Evolutionary conservation across 495 filamentous ascomycete species (phyloP).

Genomic region (Penicillium psychrofluorescens): DNA sequence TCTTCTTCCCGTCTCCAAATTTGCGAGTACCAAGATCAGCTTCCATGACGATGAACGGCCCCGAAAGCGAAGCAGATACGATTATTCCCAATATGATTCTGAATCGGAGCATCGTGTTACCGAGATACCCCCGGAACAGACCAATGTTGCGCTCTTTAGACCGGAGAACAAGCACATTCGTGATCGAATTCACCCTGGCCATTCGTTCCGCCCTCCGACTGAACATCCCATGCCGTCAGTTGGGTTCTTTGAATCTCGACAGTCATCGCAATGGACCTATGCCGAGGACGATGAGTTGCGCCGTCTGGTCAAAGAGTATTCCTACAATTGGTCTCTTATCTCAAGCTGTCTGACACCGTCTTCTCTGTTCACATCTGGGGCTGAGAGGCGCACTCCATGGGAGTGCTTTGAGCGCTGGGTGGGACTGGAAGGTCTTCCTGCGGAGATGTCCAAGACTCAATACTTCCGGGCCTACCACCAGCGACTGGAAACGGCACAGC

Average conservation of each 20-base stretch:
- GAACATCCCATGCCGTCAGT: constrained; percentile 84
- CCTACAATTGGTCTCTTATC: constrained; percentile 95
- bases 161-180: constrained; percentile 85
- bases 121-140: constrained; percentile 60
- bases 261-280: constrained; percentile 83
- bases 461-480: constrained; percentile 84
- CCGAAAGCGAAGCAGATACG: constrained; percentile 69
- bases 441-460: constrained; percentile 85
- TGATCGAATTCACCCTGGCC: constrained; percentile 84
- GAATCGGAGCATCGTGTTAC: constrained; percentile 47
- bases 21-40: constrained; percentile 70
- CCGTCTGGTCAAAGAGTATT: constrained; percentile 77
- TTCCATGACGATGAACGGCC: constrained; percentile 59
- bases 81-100: constrained; percentile 61
- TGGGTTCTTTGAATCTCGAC: constrained; percentile 78
- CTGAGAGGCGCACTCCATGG: constrained; percentile 92
- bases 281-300: constrained; percentile 86
- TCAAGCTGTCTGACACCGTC: constrained; percentile 66
- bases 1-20: constrained; percentile 81
- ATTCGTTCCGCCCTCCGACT: constrained; percentile 87
- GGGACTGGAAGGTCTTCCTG: constrained; percentile 75
- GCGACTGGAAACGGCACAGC: constrained; percentile 72
- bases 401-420: constrained; percentile 98
- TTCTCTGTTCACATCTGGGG: constrained; percentile 69
- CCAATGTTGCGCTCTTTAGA: constrained; percentile 76